Conservation (phyloP, 352 stramenopile genomes). For the Phytophthora aleatoria region DNA sequence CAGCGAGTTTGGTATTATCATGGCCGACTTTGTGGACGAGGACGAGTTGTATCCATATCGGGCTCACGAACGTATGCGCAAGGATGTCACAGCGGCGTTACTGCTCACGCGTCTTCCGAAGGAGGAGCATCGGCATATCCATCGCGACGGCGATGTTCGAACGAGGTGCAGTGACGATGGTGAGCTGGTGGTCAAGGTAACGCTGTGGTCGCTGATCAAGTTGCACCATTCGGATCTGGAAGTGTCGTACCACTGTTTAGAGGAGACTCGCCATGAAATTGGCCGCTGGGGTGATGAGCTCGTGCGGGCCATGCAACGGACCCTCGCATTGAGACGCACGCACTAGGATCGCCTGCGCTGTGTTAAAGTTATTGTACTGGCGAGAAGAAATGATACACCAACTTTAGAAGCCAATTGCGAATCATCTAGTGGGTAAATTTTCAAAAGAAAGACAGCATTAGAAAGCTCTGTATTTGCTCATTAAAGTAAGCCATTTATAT, state of each 20-base stretch:
- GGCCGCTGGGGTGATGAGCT: conserved; percentile 41
- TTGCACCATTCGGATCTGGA: conserved; percentile 38
- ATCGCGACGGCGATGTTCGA: conserved; percentile 2
- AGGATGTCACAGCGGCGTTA: conserved; percentile 36
- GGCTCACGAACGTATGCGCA: conserved; percentile 27
- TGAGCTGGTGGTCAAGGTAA: conserved; percentile 39
- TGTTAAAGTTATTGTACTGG: too few species aligned
- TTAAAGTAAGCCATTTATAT: too few species aligned
- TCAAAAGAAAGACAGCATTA: too few species aligned
- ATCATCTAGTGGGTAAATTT: too few species aligned
- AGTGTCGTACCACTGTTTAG: conserved; percentile 31
- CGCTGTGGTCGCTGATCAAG: conserved; percentile 41
- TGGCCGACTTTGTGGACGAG: conserved; percentile 45
- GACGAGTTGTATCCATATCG: conserved; percentile 45
- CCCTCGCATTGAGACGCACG: conserved; percentile 25
- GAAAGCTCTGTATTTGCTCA: too few species aligned
- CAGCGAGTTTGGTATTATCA: conserved; percentile 31
- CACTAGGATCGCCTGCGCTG: conserved; percentile 8
- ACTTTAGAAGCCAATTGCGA: too few species aligned
- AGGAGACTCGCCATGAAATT: conserved; percentile 39
- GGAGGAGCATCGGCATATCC: conserved; percentile 19
- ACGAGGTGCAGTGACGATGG: conserved; percentile 10
- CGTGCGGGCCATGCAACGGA: conserved; percentile 34
- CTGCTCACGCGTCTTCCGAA: conserved; percentile 31
- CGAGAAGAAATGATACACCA: too few species aligned